A percentile compares a stretch with the other conserved stretches of the same genome.
Evolutionary conservation across 257 asterid genomes (phyloP).

Genomic region (Buddleja alternifolia): DNA sequence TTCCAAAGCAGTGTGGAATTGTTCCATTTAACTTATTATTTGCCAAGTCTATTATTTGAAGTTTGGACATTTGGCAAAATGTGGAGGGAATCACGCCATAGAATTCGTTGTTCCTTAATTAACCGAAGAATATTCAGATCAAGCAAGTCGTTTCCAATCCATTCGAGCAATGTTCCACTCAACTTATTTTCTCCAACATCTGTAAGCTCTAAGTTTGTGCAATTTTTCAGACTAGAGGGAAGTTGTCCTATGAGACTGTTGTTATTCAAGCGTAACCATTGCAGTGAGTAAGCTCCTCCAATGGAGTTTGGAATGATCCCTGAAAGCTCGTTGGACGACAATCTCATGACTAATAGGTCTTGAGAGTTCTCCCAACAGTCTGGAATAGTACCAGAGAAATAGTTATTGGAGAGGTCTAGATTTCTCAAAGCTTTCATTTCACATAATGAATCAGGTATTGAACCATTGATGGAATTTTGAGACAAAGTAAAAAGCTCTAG

Average conservation of each 20-base stretch:
- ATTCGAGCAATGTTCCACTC: background rate
- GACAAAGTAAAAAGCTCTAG: background rate
- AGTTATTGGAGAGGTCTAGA: slow-evolving; percentile 8
- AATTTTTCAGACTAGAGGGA: background rate
- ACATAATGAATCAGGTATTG: slow-evolving; percentile 6
- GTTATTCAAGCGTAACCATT: background rate
- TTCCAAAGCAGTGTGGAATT: slow-evolving; percentile 10
- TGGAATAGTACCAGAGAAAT: slow-evolving; percentile 1
- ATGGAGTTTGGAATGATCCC: slow-evolving; percentile 11
- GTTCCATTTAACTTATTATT: slow-evolving; percentile 12
- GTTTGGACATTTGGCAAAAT: background rate
- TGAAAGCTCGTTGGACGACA: slow-evolving; percentile 13
- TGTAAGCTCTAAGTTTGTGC: background rate
- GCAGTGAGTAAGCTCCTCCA: background rate
- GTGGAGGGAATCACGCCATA: background rate
- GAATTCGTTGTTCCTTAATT: background rate
- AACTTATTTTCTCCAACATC: slow-evolving; percentile 9
- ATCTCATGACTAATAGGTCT: background rate
- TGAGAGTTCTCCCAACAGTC: background rate
- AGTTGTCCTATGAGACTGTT: slow-evolving; percentile 8
- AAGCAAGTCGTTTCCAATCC: background rate
- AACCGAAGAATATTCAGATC: background rate
- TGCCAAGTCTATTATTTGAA: slow-evolving; percentile 4
- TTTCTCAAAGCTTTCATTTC: background rate
- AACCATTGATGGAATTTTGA: background rate